Base-by-base conservation (phyloP, 495 filamentous ascomycete species). In the Pyrenopolyporus hunteri region DNA sequence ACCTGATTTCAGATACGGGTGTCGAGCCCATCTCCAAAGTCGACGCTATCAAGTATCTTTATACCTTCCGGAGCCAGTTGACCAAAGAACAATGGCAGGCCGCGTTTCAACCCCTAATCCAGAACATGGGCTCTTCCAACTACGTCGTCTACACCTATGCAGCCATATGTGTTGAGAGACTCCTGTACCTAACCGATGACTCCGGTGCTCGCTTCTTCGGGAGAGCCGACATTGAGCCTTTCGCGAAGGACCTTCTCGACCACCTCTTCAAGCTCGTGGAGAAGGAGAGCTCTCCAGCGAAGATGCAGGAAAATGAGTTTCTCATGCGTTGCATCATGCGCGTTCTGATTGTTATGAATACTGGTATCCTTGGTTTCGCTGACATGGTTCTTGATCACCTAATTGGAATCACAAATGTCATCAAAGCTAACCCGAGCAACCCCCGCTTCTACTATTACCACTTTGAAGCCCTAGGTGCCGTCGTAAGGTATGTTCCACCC, bases 221-320 rank as follows among this genome's bases (percentile, higher is more conserved):
- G 3, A 83, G 87, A 13, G 75, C 76, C 11, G 87, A 88, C 47
- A 88, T 99, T 25, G 82, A 86, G 31, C 86, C 86, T 0, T 86
- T 93, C 66, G 85, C 94, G 14, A 91, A 91, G 69, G 89, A 94
- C 59, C 81, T 99, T 10, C 76, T 98, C 25, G 82, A 92, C 57
- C 94, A 98, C 66, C 84, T 98, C n/a, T 98, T 99, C 79, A 83
- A 83, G 36, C 78, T 99, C 11, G 91, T 99, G 53, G 86, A 93
- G 61, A 87, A 86, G 57, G 86, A 96, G 59, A 76, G 79, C 0
- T 86, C 87, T 7, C 88, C 95, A 16, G 85, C 93, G 63, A 98
- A 97, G 80, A 85, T 98, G 54, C 94, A 98, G 70, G 95, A 99
- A 74, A 98, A 99, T 68, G 95, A 99, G 70, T 99, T 97, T 72